Conservation (phyloP, 2,329 filamentous ascomycete species). For the Metarhizium guizhouense region DNA sequence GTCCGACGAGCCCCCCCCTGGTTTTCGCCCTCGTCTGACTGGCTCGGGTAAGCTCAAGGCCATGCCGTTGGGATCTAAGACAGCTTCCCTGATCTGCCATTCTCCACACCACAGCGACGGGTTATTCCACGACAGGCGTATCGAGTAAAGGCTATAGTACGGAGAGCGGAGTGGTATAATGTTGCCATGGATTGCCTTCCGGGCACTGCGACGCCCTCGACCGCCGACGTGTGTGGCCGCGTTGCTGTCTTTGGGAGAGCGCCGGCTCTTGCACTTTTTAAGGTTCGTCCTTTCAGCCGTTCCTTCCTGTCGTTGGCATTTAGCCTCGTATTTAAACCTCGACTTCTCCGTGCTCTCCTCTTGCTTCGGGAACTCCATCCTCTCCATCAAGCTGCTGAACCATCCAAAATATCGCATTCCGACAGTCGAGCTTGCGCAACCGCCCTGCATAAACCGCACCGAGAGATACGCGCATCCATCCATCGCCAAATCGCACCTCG, state of each 20-base stretch:
- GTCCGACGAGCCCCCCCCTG: not conserved
- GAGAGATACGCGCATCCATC: not conserved
- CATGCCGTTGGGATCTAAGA: not conserved
- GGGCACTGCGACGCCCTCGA: too few species aligned
- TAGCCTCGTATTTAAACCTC: not conserved
- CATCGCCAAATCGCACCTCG: not conserved
- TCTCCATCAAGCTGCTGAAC: not conserved
- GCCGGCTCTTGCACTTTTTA: not conserved
- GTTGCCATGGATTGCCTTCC: too few species aligned
- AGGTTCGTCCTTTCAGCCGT: not conserved
- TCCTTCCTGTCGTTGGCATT: not conserved
- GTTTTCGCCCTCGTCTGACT: not conserved
- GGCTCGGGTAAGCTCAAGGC: not conserved
- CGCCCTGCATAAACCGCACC: too few species aligned
- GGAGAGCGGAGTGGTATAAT: too few species aligned
- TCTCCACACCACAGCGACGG: not conserved
- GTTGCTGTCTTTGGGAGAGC: not conserved
- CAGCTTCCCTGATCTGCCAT: too few species aligned
- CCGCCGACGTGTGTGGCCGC: too few species aligned
- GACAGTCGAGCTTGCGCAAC: not conserved
- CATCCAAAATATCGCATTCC: not conserved
- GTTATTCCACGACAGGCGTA: not conserved
- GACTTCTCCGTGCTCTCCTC: not conserved
- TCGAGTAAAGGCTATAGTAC: too few species aligned
- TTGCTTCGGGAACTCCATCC: not conserved